Base-by-base conservation (phyloP, 345 rosid genomes). In the Erucastrum elatum region DNA sequence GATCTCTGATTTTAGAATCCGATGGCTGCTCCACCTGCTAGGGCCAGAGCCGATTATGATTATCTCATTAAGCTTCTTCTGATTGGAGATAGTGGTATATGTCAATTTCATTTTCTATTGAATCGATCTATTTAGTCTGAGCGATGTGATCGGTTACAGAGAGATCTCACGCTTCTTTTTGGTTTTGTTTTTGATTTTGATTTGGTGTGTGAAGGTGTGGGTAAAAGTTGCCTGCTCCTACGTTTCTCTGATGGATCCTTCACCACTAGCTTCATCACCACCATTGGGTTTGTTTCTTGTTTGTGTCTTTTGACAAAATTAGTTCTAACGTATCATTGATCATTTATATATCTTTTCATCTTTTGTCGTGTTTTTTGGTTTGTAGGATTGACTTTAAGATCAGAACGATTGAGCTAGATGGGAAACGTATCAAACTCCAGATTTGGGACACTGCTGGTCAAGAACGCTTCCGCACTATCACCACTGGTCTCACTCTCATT, bases 381-480 rank as follows among this genome's bases (percentile, higher is more conserved):
- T 67, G 68, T 44, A 91, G 98, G n/a, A 91, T 94, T 86, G 98
- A 94, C 84, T 94, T 94, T 80, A 94, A 94, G 90, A 94, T 91
- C 78, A 87, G 98, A 80, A 94, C 98, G 49, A 89, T 94, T 55
- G 98, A 94, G 86, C 94, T 94, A 73, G 97, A 94, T 87, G 94
- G 96, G 2, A 94, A 94, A 77, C 84, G 97, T 70, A 90, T 94
- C 76, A 94, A 94, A 84, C 84, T 91, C 62, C 98, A 91, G 85
- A 94, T 94, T 69, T 94, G 98, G 98, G 98, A 94, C 77, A 94
- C 98, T 0, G 98, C 98, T 76, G 98, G 98, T 79, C 98, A 94
- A 80, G 97, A 94, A 76, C 91, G 96, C 27, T 94, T 94, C 65
- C 85, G 98, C 72, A 94, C 96, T 9, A 94, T 94, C 80, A 94